A percentile compares a stretch with the other conserved stretches of the same genome.
Evolutionary conservation across 495 filamentous ascomycete species (phyloP).

Genomic region (Gamarada debralockiae): DNA sequence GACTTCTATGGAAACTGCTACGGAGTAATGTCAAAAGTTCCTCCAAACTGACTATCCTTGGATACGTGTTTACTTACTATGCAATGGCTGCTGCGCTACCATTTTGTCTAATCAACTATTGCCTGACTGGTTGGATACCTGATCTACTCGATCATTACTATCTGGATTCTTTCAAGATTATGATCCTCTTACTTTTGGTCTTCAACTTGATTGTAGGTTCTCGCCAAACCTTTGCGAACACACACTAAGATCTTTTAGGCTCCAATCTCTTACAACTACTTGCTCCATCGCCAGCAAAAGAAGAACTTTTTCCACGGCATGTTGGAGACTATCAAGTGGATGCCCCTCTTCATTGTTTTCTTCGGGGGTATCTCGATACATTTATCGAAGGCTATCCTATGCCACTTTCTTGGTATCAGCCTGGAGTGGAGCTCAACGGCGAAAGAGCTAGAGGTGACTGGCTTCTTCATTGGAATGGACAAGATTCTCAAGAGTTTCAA

Average conservation of each 20-base stretch:
- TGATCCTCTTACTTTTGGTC: conserved; percentile 40
- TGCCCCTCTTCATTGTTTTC: conserved; percentile 56
- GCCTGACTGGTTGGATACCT: conserved; percentile 49
- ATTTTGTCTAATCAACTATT: conserved; percentile 56
- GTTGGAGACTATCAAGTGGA: conserved; percentile 59
- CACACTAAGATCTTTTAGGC: not conserved
- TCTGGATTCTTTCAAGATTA: conserved; percentile 47
- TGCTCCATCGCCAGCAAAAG: conserved; percentile 16
- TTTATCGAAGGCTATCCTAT: conserved; percentile 52
- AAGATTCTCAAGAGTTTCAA: conserved; percentile 20
- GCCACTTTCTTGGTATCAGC: conserved; percentile 57
- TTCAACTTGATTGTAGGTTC: conserved; percentile 24
- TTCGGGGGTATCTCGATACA: conserved; percentile 61
- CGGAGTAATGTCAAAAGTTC: conserved; percentile 47
- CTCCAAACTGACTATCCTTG: conserved; percentile 55
- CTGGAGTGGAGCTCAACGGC: conserved; percentile 61
- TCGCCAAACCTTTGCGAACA: not conserved
- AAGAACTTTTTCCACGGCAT: conserved; percentile 27
- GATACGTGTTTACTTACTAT: conserved; percentile 53
- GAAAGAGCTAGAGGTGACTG: conserved; percentile 48
- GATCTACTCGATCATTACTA: conserved; percentile 48
- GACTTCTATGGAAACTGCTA: conserved; percentile 48
- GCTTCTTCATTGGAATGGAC: conserved; percentile 13
- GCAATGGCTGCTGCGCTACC: conserved; percentile 63
- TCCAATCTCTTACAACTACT: conserved; percentile 8